A percentile compares a stretch with the other conserved stretches of the same genome.
phyloP scores from a whole-genome alignment of 768 basidiomycete species.

The Tulasnella sp. region DNA sequence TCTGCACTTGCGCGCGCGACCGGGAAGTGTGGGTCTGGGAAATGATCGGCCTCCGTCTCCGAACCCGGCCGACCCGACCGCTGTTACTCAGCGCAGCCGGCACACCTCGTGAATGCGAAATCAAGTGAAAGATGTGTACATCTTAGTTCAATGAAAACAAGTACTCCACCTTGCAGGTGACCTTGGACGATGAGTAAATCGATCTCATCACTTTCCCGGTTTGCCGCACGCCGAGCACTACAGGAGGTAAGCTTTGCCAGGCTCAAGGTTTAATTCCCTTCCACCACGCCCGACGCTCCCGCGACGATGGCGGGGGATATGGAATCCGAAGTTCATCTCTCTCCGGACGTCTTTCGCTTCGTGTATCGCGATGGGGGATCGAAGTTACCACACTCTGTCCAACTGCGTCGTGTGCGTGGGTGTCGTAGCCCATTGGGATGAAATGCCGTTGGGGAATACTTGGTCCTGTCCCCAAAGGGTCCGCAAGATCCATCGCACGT shows the following conservation, averaged over 20 bases:
- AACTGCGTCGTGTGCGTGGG: slow-evolving; percentile 3
- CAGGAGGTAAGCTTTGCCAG: neutral
- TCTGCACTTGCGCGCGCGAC: neutral
- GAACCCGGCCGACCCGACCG: slow-evolving; percentile 5
- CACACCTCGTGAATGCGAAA: neutral
- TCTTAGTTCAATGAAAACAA: neutral
- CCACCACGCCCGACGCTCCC: neutral
- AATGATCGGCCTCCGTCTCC: neutral
- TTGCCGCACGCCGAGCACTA: neutral
- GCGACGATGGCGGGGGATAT: slow-evolving; percentile 5
- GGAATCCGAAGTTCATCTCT: neutral
- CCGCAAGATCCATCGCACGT: neutral
- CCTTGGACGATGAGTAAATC: neutral
- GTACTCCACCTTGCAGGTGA: neutral
- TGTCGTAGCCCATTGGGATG: neutral
- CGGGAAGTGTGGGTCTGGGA: neutral
- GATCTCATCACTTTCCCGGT: neutral
- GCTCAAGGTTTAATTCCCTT: neutral
- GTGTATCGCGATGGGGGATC: slow-evolving; percentile 1
- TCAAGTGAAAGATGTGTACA: neutral
- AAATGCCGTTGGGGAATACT: too few species aligned
- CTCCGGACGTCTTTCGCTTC: neutral
- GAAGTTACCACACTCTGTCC: neutral
- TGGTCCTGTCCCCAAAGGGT: neutral
- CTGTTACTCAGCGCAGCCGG: neutral